These are phyloP conservation scores for Dillenia turbinata DNA, from an alignment of 164 flowering plant species.

Conservation along the genomic window DNA sequence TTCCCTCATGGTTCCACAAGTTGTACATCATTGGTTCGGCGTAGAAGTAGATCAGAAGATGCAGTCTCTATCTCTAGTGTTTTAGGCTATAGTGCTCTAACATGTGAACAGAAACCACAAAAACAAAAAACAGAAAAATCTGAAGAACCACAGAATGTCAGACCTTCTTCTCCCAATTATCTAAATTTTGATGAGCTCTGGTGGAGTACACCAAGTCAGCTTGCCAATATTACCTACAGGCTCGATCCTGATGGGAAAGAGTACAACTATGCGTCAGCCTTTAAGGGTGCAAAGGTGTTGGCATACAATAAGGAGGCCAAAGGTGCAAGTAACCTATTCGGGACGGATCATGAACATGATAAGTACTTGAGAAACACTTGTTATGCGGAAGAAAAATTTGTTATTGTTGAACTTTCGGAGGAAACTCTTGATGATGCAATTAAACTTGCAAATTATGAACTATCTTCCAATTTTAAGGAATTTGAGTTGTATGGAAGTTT, in stretches of 20 bases:
- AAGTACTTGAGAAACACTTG: constrained; percentile 84
- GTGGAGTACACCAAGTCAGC: constrained; percentile 22
- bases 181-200: constrained; percentile 58
- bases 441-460: constrained; percentile 83
- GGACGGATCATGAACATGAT: constrained; percentile 68
- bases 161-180: constrained; percentile 29
- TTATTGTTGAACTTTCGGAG: constrained; percentile 72
- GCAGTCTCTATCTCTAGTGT: constrained; percentile 21
- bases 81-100: constrained; percentile 32
- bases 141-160: constrained; percentile 25
- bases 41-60: constrained; percentile 30
- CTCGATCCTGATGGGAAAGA: constrained; percentile 69
- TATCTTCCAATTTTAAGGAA: constrained; percentile 87
- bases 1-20: constrained; percentile 14
- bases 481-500: constrained; percentile 66
- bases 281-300: constrained; percentile 83
- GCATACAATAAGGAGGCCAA: constrained; percentile 75
- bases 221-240: constrained; percentile 57
- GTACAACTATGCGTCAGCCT: constrained; percentile 75
- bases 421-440: constrained; percentile 76
- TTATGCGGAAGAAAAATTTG: constrained; percentile 62
- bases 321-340: constrained; percentile 73
- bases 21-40: constrained; percentile 22
- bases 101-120: constrained; percentile 27
- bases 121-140: constrained; percentile 6